These are phyloP conservation scores for Melastoma malabathricum DNA, from an alignment of 345 rosid genomes.

Conservation along the genomic window DNA sequence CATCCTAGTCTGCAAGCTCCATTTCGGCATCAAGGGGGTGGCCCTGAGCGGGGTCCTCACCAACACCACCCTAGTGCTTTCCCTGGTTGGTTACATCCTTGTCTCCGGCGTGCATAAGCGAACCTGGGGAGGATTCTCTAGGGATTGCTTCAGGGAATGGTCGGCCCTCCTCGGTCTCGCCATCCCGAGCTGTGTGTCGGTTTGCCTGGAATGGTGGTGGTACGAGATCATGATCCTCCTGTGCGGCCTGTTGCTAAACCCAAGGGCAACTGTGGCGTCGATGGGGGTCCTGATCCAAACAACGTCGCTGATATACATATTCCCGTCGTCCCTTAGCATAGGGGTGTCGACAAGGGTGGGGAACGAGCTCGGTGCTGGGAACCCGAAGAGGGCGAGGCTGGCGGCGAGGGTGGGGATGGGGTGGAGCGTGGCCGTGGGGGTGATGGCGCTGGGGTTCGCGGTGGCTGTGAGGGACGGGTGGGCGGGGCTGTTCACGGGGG, in stretches of 20 bases:
- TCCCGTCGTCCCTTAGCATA: slow-evolving; percentile 34
- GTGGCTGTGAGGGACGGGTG: slow-evolving; percentile 10
- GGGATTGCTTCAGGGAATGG: slow-evolving; percentile 26
- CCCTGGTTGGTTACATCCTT: slow-evolving; percentile 17
- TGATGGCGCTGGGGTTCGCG: slow-evolving; percentile 10
- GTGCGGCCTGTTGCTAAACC: slow-evolving; percentile 29
- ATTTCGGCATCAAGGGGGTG: slow-evolving; percentile 31
- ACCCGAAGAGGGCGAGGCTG: slow-evolving; percentile 10
- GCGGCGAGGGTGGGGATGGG: slow-evolving; percentile 9
- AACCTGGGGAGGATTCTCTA: slow-evolving; percentile 24
- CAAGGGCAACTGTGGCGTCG: slow-evolving; percentile 28
- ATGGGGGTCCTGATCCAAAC: slow-evolving; percentile 40
- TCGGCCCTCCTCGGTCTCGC: slow-evolving; percentile 20
- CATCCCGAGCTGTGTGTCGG: slow-evolving; percentile 32
- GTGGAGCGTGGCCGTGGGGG: slow-evolving; percentile 10
- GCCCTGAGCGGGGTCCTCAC: slow-evolving; percentile 24
- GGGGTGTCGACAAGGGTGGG: slow-evolving; percentile 37
- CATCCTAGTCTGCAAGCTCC: slow-evolving; percentile 17
- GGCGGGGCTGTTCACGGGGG: slow-evolving; percentile 13
- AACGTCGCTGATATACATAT: slow-evolving; percentile 30
- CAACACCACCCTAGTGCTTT: slow-evolving; percentile 21
- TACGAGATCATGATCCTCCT: slow-evolving; percentile 37
- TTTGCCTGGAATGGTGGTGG: slow-evolving; percentile 50
- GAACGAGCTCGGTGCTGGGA: slow-evolving; percentile 21
- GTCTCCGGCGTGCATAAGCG: slow-evolving; percentile 13